Conservation (phyloP, 306 rosid genomes). For the Sicyos baderoa region DNA sequence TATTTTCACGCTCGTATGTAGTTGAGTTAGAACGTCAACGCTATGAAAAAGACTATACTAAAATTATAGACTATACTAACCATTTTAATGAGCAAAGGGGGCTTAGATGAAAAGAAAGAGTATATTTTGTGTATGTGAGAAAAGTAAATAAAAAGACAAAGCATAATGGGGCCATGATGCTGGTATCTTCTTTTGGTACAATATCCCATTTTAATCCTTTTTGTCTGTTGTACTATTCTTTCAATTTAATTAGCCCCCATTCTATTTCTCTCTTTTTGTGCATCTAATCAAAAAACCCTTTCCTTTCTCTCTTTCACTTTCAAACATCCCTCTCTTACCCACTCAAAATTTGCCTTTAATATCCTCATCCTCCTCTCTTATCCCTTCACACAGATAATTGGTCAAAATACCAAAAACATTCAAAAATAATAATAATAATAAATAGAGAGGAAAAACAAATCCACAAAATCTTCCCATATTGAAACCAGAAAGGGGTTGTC, state of each 20-base stretch:
- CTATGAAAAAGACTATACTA: not conserved
- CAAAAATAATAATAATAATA: too few species aligned
- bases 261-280: not conserved
- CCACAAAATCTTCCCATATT: not conserved
- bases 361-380: constrained; percentile 8
- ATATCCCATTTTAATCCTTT: constrained; percentile 31
- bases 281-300: not conserved
- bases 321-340: not conserved
- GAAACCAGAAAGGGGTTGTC: not conserved
- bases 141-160: constrained; percentile 26
- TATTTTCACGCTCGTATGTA: too few species aligned
- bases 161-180: constrained; percentile 45
- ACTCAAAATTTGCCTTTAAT: constrained; percentile 5
- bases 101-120: not conserved
- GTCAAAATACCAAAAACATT: not conserved
- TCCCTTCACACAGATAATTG: not conserved
- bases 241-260: constrained; percentile 2
- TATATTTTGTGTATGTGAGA: not conserved
- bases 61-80: not conserved
- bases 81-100: not conserved
- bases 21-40: not conserved
- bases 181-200: constrained; percentile 37
- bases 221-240: constrained; percentile 31
- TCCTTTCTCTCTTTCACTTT: not conserved
- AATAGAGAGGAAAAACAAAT: not conserved